Evolutionary conservation across 331 rosid genomes (phyloP), one percentile per base, ranked within the genome.

Genomic region (Rosa hybrid): DNA sequence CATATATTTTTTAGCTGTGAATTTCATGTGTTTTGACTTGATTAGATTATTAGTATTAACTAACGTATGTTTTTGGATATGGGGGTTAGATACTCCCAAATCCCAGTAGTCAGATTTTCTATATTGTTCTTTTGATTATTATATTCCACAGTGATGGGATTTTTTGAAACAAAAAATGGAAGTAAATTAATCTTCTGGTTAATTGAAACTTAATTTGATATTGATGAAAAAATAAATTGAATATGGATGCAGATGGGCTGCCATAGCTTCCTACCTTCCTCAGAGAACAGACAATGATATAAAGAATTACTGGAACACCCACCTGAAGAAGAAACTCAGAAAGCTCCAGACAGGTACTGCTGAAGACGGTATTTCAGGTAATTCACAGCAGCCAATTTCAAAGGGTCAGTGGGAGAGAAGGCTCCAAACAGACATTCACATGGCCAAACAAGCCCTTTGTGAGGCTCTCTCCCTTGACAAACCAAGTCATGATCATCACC

Each of bases 321-420:
- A 92, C 80, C 54, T 95, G 85, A 95, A 91, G 80, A 95, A 89
- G 86, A 95, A 90, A 90, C 87, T 90, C 21, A 87, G 74, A 21
- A 86, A 78, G 63, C 81, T 76, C 16, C 85, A 86, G 44, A 12
- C 84, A 39, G 90, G 89, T 41, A 17, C 2, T 14, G 85, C 78
- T 41, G 89, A 80, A 54, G 85, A 86, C 51, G 89, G 82, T 4
- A 74, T 72, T n/a, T 74, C 88, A 10, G 57, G 54, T 16, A 46
- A 76, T 44, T 83, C 91, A 20, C 87, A 77, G 80, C 65, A 83
- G 3, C 65, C 84, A 80, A 60, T 81, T 48, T 74, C 89, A 18
- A 93, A 91, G 77, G 98, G 98, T 17, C 96, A 91, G 65, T 95
- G 98, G 98, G 98, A 92, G 78, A 92, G 97, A 84, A 91, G 92